Evolutionary conservation across 2,329 filamentous ascomycete species (phyloP), one percentile per base, ranked within the genome.

Genomic region (Stagonosporopsis chrysanthemi): DNA sequence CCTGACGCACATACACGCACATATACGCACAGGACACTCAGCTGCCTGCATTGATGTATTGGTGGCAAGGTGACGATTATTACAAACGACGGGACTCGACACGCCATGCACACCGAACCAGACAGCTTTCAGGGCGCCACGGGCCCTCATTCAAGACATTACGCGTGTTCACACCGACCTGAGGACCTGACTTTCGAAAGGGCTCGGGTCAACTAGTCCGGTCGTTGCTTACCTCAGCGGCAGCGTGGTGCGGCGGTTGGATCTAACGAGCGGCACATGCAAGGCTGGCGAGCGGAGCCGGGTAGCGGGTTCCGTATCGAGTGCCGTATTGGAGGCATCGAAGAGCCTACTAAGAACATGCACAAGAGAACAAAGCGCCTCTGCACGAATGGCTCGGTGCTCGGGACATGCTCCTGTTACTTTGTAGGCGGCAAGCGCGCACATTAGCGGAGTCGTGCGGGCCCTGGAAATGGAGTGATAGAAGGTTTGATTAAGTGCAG

Each of bases 211-310:
- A n/a, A 24, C 38, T 48, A 19, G 54, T 47, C 31, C 39, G 48
- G 33, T 39, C 31, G 38, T 38, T n/a, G 43, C 54, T 57, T 53
- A 56, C 44, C 44, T 56, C 42, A 50, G 49, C 52, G 36, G 55
- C 54, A 56, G 60, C 64, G 56, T 63, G 60, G 60, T 40, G 33
- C 44, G 42, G 60, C 57, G 57, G 62, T 53, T 64, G 63, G 63
- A 50, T 35, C 58, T 56, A 43, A 56, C 17, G 24, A 52, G 48
- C 54, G 42, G 38, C 54, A 56, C 17, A 43, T 47, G 54, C 54
- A 56, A 56, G 44, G 52, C 40, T 58, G 45, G 52, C 50, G 45
- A 52, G 47, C 54, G 54, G 54, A 57, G 43, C 54, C 54, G 48
- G 48, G 44, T 44, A 35, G 45, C 43, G 47, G 24, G 45, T 31